Evolutionary conservation across 768 basidiomycete species (phyloP), one percentile per base, ranked within the genome.

Genomic region (Gymnopilus junonius): DNA sequence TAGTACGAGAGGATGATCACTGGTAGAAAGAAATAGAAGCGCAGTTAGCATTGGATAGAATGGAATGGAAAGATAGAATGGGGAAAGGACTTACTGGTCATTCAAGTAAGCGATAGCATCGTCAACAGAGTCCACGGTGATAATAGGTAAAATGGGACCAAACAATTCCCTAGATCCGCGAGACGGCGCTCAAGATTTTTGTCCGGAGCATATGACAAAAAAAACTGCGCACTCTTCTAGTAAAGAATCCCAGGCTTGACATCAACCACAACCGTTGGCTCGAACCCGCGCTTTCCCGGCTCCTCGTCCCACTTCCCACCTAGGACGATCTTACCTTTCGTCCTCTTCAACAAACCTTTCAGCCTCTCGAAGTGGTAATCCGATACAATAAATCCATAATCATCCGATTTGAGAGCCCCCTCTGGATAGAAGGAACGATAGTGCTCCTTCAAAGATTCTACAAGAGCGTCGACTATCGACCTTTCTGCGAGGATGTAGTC

Each of bases 141-240:
- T 67, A 46, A 93, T 79, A 0, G 91, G 86, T 7, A 93, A 68
- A 23, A 93, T 71, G 0, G 92, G 91, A 0, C 90, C 92, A 65
- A 93, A 93, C 2, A 92, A 71, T 71, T 93, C 92, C 63, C 90
- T 91, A 65, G 4, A 54, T 29, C 21, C n/a, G 21, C 34, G 14
- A 34, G 46, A 39, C 35, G 54, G 31, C 21, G 7, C 20, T 42
- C 48, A 29, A 31, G 14, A 1, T 58, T 14, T 31, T 42, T 15
- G 40, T 7, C 7, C 8, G 8, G 17, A 31, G 17, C 45, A 51
- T 3, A 23, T 46, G 39, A 34, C 31, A 27, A 20, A 39, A 23
- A 23, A 39, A 34, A 20, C 2, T 71, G 27, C 82, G 48, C 61
- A 89, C 86, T 85, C 85, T 65, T 86, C 82, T 73, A 93, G 76